Conservation (phyloP, 805 yeast genomes). For the Candida ascalaphidarum region DNA sequence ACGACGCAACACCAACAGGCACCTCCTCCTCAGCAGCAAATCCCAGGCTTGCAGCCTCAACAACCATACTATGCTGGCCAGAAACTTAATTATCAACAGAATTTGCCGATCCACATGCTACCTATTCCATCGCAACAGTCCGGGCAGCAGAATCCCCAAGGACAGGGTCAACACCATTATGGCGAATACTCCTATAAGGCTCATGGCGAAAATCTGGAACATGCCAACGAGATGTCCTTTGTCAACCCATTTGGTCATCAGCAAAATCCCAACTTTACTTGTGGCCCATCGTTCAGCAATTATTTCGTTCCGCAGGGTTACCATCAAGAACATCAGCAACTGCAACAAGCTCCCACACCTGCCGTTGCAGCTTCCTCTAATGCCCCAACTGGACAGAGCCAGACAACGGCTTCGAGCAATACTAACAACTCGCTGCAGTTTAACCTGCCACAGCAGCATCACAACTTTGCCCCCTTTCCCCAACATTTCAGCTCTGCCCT, state of each 20-base stretch:
- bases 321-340: constrained; percentile 1
- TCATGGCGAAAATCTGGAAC: constrained; percentile 9
- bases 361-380: too few species aligned
- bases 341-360: too few species aligned
- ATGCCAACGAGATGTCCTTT: constrained; percentile 10
- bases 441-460: background rate
- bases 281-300: constrained; percentile 4
- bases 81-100: constrained; percentile 2
- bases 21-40: constrained; percentile 4
- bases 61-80: constrained; percentile 5
- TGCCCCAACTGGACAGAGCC: constrained; percentile 1
- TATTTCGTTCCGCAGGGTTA: constrained; percentile 4
- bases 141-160: background rate
- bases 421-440: constrained; percentile 1
- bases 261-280: constrained; percentile 1
- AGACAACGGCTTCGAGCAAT: background rate
- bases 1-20: constrained; percentile 7
- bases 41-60: constrained; percentile 3
- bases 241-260: constrained; percentile 9
- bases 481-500: too few species aligned
- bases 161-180: constrained; percentile 1
- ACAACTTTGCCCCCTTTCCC: constrained; percentile 4
- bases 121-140: constrained; percentile 4
- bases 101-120: constrained; percentile 2
- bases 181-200: background rate